Evolutionary conservation across 768 basidiomycete genomes (phyloP).

Genomic region (Stropharia rugosoannulata): DNA sequence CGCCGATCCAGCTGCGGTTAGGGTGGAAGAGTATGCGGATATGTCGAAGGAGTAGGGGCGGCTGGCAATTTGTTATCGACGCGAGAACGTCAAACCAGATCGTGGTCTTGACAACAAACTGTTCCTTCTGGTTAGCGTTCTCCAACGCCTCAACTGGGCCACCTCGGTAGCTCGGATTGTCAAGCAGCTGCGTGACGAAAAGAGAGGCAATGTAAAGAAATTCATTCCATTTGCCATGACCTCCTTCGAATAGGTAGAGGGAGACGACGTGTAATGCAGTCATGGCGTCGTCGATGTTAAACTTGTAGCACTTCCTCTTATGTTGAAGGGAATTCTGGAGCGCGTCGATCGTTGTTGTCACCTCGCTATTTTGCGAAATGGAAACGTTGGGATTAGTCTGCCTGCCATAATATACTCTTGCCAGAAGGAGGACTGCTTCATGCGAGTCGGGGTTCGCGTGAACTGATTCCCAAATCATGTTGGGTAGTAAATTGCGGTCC

Average conservation of each 20-base stretch:
- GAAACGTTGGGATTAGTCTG: constrained; percentile 18
- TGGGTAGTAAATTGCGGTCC: constrained; percentile 41
- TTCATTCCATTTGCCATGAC: constrained; percentile 63
- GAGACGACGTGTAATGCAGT: constrained; percentile 77
- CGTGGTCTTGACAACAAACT: constrained; percentile 80
- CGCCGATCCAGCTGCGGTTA: constrained; percentile 36
- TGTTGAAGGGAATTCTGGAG: constrained; percentile 20
- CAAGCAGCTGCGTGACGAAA: constrained; percentile 53
- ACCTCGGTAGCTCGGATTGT: constrained; percentile 33
- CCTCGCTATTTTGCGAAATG: constrained; percentile 25
- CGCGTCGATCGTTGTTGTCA: constrained; percentile 21
- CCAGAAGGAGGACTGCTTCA: constrained; percentile 61
- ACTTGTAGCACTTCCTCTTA: background rate
- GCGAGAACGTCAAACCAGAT: constrained; percentile 90
- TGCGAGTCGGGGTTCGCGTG: constrained; percentile 44
- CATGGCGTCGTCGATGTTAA: constrained; percentile 61
- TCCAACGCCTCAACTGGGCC: constrained; percentile 39
- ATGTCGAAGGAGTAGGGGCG: constrained; percentile 55
- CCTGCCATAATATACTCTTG: constrained; percentile 50
- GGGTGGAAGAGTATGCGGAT: constrained; percentile 60
- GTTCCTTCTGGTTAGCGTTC: constrained; percentile 45
- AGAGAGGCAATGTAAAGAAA: constrained; percentile 63
- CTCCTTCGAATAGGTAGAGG: constrained; percentile 75
- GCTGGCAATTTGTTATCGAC: constrained; percentile 61
- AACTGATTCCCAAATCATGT: constrained; percentile 52